Evolutionary conservation across 176 grass and related monocot species (phyloP), one percentile per base, ranked within the genome.

Genomic region (Eragrostis nindensis): DNA sequence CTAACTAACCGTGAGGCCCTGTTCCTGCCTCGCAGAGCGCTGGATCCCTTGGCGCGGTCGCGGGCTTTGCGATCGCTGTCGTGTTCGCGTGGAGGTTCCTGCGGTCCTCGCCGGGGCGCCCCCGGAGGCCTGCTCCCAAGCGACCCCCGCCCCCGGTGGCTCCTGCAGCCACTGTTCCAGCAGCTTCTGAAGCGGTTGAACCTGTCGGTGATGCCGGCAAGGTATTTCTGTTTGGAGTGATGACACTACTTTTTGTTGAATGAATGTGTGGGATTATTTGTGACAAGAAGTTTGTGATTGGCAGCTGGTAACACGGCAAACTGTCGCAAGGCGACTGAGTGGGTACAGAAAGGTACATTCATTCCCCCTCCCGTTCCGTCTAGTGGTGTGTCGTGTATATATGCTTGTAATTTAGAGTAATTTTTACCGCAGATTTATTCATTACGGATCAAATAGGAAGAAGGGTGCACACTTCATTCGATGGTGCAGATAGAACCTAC

Each of bases 41-140:
- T 12, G 88, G 93, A 1, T 95, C 96, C 19, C 74, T 99, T 39
- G 90, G 90, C 53, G 92, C 96, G 24, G 90, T 93, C 57, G 96
- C 96, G 16, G 96, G 96, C 11, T 99, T 99, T 72, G 96, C 96
- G 50, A 93, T 99, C 87, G 96, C 96, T 3, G 82, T 95, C 22
- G 88, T 95, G 5, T 99, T 99, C 80, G 90, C 90, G 14, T 99
- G 96, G 96, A 99, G 79, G 82, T 85, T 99, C 74, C 45, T 95
- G 81, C 87, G 86, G 55, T 77, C 88, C 11, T 70, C 79, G 19
- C 80, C 83, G 9, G 62, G 79, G 45, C 62, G 82, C 14, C 83
- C 80, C 43, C 69, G 85, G 39, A 76, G 87, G 29, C 62, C 66
- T 8, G 64, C 80, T 15, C 89, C 88, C 40, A 99, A 99, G 88